A percentile compares a stretch with the other conserved stretches of the same genome.
phyloP scores from a whole-genome alignment of 495 filamentous ascomycete species.

The Friedmanniomyces simplex region DNA sequence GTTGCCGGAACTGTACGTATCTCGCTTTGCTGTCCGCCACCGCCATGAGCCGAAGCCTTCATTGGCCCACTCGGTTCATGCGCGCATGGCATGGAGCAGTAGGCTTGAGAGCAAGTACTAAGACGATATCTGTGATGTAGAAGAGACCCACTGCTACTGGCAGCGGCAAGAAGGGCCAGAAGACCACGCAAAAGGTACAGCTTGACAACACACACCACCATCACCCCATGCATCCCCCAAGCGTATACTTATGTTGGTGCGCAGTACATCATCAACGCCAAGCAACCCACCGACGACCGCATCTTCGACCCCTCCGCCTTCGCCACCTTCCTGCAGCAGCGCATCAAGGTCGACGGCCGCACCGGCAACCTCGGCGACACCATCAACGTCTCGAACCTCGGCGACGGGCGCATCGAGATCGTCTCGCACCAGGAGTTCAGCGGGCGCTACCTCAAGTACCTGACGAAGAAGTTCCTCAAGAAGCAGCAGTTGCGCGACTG shows the following conservation, averaged over 20 bases:
- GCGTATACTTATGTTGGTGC: background rate
- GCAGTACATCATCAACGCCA: constrained; percentile 97
- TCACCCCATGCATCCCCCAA: background rate
- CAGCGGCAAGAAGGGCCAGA: constrained; percentile 49
- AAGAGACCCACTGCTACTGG: constrained; percentile 42
- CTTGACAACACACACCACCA: constrained; percentile 5
- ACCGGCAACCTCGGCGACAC: constrained; percentile 94
- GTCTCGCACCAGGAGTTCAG: constrained; percentile 96
- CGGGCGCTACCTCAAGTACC: constrained; percentile 97
- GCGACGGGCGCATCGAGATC: constrained; percentile 96
- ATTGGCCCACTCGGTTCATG: constrained; percentile 21
- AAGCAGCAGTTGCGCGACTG: constrained; percentile 99
- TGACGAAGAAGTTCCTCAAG: constrained; percentile 99
- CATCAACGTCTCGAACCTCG: constrained; percentile 77
- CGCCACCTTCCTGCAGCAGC: constrained; percentile 99
- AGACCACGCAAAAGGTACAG: constrained; percentile 57
- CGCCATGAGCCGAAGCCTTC: constrained; percentile 17
- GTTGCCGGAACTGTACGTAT: constrained; percentile 66
- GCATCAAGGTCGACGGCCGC: constrained; percentile 98
- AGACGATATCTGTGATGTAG: constrained; percentile 47
- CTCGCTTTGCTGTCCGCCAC: constrained; percentile 73
- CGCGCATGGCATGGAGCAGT: constrained; percentile 54
- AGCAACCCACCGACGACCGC: constrained; percentile 95
- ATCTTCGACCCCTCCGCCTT: constrained; percentile 99
- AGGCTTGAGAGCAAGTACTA: constrained; percentile 45